Base-by-base conservation (phyloP, 306 rosid species). In the Astragalus glycyphyllos region DNA sequence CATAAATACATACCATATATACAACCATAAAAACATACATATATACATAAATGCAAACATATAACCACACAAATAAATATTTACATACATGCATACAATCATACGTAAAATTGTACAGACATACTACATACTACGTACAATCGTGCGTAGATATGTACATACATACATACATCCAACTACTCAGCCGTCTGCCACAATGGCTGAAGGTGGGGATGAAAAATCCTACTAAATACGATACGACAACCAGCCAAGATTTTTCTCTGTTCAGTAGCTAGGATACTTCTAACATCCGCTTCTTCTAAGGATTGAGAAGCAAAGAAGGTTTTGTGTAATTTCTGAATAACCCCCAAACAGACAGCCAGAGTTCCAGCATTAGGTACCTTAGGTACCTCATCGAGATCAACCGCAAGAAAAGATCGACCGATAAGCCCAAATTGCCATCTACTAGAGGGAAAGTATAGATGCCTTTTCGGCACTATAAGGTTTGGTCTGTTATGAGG, bases 101-200 rank as follows among this genome's bases (percentile, higher is more conserved):
- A n/a, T n/a, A n/a, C n/a, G n/a, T n/a, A n/a, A n/a, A n/a, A n/a
- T n/a, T n/a, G n/a, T n/a, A n/a, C n/a, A n/a, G n/a, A n/a, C n/a
- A n/a, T n/a, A n/a, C n/a, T n/a, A n/a, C n/a, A n/a, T n/a, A n/a
- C n/a, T n/a, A n/a, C n/a, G n/a, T n/a, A n/a, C n/a, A n/a, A n/a
- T n/a, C n/a, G n/a, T n/a, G n/a, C n/a, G n/a, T n/a, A n/a, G n/a
- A n/a, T n/a, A n/a, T n/a, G n/a, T n/a, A n/a, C n/a, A n/a, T n/a
- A n/a, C n/a, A n/a, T n/a, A n/a, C n/a, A n/a, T n/a, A n/a, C n/a
- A n/a, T n/a, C n/a, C n/a, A n/a, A n/a, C n/a, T n/a, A n/a, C n/a
- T 95, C 96, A 14, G 99, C 99, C 73, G 92, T 87, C 82, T 91
- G 96, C 99, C 99, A 95, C 78, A 91, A 29, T 1, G 95, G 97